Conservation (phyloP, 192 early-diverging fungal genomes). For the Backusella morwellensis region DNA sequence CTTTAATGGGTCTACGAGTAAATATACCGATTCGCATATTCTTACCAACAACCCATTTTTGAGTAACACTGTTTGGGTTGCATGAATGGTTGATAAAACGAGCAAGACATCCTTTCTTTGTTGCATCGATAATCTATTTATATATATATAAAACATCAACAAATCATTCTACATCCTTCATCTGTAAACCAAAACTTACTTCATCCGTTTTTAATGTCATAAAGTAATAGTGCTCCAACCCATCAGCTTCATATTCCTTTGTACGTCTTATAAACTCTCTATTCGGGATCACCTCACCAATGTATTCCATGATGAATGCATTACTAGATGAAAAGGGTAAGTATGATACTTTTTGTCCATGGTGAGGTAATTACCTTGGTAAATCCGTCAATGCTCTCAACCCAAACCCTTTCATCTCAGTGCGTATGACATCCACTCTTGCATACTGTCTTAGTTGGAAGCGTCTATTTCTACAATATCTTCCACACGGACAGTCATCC, state of each 20-base stretch:
- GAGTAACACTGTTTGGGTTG: conserved; percentile 88
- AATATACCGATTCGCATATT: conserved; percentile 96
- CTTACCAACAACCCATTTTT: conserved; percentile 95
- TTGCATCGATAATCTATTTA: conserved; percentile 87
- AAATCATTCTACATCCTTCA: not conserved
- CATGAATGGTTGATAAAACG: conserved; percentile 99
- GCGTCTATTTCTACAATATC: conserved; percentile 87
- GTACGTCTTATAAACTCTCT: conserved; percentile 80
- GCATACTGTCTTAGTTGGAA: conserved; percentile 88
- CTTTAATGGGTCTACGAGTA: conserved; percentile 67
- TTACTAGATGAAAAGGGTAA: conserved; percentile 43
- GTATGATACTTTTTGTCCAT: not conserved
- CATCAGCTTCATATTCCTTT: conserved; percentile 74
- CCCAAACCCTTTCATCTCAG: conserved; percentile 92
- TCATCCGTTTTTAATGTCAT: conserved; percentile 91
- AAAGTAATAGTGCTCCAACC: conserved; percentile 94
- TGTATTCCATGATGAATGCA: conserved; percentile 96
- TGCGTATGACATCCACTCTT: conserved; percentile 79
- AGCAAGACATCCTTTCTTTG: conserved; percentile 87
- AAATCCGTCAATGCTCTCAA: conserved; percentile 67
- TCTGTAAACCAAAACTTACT: conserved; percentile 35
- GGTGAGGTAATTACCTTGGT: conserved; percentile 47
- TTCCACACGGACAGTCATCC: conserved; percentile 83
- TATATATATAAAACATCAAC: not conserved
- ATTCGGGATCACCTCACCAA: conserved; percentile 88